These are phyloP conservation scores for Streptanthus diversifolius DNA, from an alignment of 345 rosid species.

Conservation along the genomic window DNA sequence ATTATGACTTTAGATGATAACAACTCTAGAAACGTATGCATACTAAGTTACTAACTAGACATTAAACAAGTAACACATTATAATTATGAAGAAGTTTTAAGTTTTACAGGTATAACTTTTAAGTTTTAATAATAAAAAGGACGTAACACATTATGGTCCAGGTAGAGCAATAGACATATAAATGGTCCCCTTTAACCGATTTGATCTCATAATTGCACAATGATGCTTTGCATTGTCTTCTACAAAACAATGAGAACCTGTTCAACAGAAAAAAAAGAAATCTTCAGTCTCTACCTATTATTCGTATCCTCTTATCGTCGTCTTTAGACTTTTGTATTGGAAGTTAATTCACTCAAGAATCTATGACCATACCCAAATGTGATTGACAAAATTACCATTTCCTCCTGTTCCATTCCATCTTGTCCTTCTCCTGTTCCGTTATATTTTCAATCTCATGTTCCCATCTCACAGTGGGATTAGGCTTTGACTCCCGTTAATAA, in stretches of 20 bases:
- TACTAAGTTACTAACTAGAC: not conserved
- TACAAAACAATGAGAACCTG: not conserved
- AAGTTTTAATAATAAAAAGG: not conserved
- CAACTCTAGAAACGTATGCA: not conserved
- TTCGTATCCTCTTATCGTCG: not conserved
- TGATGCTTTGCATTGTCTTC: not conserved
- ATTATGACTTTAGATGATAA: not conserved
- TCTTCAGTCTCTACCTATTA: not conserved
- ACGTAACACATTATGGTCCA: slow-evolving; percentile 10
- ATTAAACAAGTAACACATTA: no score
- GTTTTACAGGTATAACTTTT: no score
- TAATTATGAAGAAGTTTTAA: no score
- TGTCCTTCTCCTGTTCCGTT: no score
- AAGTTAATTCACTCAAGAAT: not conserved
- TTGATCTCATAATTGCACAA: not conserved
- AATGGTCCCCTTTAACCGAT: slow-evolving; percentile 15
- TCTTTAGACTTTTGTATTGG: not conserved
- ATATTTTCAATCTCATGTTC: no score
- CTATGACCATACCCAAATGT: not conserved
- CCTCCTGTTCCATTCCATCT: no score
- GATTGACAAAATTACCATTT: not conserved
- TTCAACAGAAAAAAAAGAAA: not conserved
- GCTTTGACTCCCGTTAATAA: no score
- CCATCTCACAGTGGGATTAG: no score
- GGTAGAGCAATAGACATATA: not conserved